Base-by-base conservation (phyloP, 2,329 filamentous ascomycete genomes). In the Penicillium occitanis region DNA sequence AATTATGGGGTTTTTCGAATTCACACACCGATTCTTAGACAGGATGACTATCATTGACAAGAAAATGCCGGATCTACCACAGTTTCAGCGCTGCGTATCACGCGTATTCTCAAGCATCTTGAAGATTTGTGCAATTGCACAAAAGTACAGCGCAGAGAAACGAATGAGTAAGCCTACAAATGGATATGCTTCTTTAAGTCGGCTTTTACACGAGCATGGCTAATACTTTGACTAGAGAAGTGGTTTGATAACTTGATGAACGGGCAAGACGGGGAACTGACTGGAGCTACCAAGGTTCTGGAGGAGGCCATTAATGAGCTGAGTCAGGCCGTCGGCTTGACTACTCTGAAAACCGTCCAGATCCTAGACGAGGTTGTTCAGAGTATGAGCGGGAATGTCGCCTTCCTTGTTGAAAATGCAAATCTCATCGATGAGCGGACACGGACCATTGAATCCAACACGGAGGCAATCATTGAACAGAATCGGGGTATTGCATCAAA, bases 341-440 rank as follows among this genome's bases (percentile, higher is more conserved):
- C 61, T 46, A 63, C 61, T 40, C n/a, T 63, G 19, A 28, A 30
- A 13, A 57, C 61, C 10, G 48, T 63, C 25, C 30, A 63, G 14
- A 55, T 63, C 5, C 46, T 63, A 17, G 48, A 63, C 35, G 61
- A 63, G 33, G 33, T 55, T 28, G 28, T 55, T 13, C 46, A 63
- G 35, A 55, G 48, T 33, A 63, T 63, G 61, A 63, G 25, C 22
- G 61, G 61, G 6, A 63, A 19, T 14, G 17, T 63, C 11, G 48
- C 55, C 5, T 63, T 63, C 28, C 46, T 63, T 7, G 61, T 63
- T 7, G 22, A 35, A n/a, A 63, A 63, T 2, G 50, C 48, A 17
- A 55, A 40, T 46, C 33, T 63, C 19, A 55, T 63, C 5, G 61
- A 63, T 28, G 61, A 63, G 48, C 61, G 61, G 25, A 63, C 61